Evolutionary conservation across 2,329 filamentous ascomycete genomes (phyloP), one percentile per base, ranked within the genome.

Genomic region (Aspergillus arachidicola): DNA sequence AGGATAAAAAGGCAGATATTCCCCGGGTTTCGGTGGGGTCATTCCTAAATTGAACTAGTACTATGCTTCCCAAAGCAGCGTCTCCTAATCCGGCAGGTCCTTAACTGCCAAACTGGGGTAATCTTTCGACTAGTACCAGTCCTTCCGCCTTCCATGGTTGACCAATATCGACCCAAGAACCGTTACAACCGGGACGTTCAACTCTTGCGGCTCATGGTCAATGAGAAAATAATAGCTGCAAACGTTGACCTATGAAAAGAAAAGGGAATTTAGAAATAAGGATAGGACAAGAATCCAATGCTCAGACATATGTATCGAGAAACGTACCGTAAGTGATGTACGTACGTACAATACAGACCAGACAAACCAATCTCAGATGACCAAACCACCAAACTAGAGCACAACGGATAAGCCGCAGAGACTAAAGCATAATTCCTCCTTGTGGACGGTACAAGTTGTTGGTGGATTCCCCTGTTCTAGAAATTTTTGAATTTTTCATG

Each of bases 41-140:
- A 55, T 32, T 53, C 58, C 21, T 26, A 51, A 34, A n/a, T 43
- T 9, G 28, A 50, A 60, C 50, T 60, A 60, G 58, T 16, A 38
- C 21, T n/a, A 43, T 59, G 50, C 30, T 51, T 45, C 19, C 46
- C 48, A 32, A 58, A 50, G 19, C 21, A 57, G 54, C 23, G 30
- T 54, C 53, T 58, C 64, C 62, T 45, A 56, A 66, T 60, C 26
- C 58, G 64, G 64, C 59, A 66, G 62, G 64, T 64, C 62, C 59
- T 63, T 48, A 61, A 59, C 51, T 59, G 57, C 63, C 56, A 60
- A 65, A 57, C 63, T 58, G 57, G 60, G 60, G 60, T 65, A 65
- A 58, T 38, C 11, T 38, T 23, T 38, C 32, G 23, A 12, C 57
- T 38, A 45, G n/a, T 45, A 51, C 48, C 48, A 21, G 48, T 30